Base-by-base conservation (phyloP, 2,329 filamentous ascomycete species). In the Periconia digitata region DNA sequence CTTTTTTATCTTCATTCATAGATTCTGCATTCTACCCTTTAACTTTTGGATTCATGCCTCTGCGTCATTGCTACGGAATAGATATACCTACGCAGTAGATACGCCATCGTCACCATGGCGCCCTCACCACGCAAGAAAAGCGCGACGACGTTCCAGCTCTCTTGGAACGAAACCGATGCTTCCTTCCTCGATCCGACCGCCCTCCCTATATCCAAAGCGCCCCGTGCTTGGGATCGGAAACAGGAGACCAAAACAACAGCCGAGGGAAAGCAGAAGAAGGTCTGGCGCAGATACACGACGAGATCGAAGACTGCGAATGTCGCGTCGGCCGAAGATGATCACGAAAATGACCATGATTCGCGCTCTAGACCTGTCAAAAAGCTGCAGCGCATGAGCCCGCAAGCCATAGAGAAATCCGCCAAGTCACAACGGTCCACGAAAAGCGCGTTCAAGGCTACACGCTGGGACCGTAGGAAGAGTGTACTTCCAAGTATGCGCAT, bases 161-260 rank as follows among this genome's bases (percentile, higher is more conserved):
- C 64, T 58, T 78, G 75, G 76, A 55, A 71, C 56, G 62, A 72
- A 44, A 58, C 67, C 54, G 74, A 77, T 58, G 59, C 70, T 20
- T 62, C 72, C 22, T 65, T 67, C 49, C 67, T 78, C 49, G 66
- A 70, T 35, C 74, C 75, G 8, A 61, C 53, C 35, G 63, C 72
- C 24, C 61, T 79, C 4, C 67, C 73, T 15, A 54, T 77, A 22
- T 58, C 71, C 13, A 74, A 72, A 42, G 66, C 73, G 3, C 74
- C 72, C 16, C 74, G 76, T 40, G 77, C 68, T 40, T 80, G 76
- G 76, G 77, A 80, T 46, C 72, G 77, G 42, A 72, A 70, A 46
- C 72, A 75, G 6, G 63, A 74, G 49, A 70, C 70, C 12, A 74
- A 74, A 12, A 67, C 70, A 45, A 54, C 58, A 17, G 55, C 61